Evolutionary conservation across 23 red algal species (phyloP).

Genomic region (Gracilaria vermiculophylla): DNA sequence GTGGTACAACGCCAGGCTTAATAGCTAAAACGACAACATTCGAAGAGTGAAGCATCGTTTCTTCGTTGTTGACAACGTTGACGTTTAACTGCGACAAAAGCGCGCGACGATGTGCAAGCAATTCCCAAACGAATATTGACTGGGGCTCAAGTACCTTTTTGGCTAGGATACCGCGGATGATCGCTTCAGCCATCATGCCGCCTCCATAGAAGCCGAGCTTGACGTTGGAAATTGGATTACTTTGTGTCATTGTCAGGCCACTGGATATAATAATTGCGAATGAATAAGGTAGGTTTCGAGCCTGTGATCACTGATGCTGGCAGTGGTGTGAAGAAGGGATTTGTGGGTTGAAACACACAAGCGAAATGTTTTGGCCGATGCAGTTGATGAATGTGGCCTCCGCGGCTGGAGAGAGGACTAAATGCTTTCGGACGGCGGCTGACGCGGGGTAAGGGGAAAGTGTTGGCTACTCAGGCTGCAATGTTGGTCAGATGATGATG

Average conservation of each 20-base stretch:
- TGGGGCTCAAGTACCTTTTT: constrained; percentile 48
- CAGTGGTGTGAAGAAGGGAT: too few species aligned
- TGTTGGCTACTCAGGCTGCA: too few species aligned
- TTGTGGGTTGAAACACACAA: too few species aligned
- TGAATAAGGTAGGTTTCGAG: too few species aligned
- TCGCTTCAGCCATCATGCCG: constrained; percentile 96
- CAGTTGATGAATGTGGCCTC: too few species aligned
- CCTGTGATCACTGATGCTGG: too few species aligned
- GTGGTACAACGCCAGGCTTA: constrained; percentile 71
- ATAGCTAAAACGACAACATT: constrained; percentile 72
- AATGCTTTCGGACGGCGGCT: too few species aligned
- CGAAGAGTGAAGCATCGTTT: constrained; percentile 6
- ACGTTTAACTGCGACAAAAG: constrained; percentile 35
- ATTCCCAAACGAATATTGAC: constrained; percentile 72
- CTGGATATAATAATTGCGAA: too few species aligned
- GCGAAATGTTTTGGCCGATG: too few species aligned
- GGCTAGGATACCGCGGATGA: constrained; percentile 74
- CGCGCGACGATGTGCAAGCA: constrained; percentile 23
- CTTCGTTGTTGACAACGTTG: neutral
- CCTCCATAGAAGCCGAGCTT: constrained; percentile 90
- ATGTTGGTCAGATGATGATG: too few species aligned
- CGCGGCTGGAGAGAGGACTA: too few species aligned
- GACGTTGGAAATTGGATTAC: neutral
- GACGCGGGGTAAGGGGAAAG: too few species aligned
- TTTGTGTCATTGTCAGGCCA: neutral